Evolutionary conservation across 2,329 filamentous ascomycete species (phyloP), one percentile per base, ranked within the genome.

Genomic region (Beauveria pseudobassiana): DNA sequence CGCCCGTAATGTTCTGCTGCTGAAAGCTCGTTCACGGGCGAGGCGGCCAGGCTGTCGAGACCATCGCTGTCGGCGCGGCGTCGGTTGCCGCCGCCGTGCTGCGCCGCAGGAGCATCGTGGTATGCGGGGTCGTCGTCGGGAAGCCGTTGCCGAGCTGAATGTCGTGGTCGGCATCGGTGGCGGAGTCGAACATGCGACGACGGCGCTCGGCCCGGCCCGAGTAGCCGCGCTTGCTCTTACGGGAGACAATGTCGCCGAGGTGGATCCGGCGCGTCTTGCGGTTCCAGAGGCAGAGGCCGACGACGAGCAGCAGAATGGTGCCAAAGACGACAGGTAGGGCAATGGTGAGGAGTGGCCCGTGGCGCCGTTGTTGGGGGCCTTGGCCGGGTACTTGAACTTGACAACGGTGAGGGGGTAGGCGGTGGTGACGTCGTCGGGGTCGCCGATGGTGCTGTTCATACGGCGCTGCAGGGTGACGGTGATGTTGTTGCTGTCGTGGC

Each of bases 271-370:
- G 77, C n/a, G 75, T 71, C 67, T 78, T 76, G 60, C 77, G 75
- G 71, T 84, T 82, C 77, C 78, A 84, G 76, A 87, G 59, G 74
- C 80, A 77, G 72, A 85, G 69, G 72, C 87, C 76, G 73, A 86
- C 49, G 66, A 84, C 63, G 64, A 81, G 73, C 54, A 84, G 63
- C 48, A 74, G 53, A 59, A 82, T 71, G 67, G 78, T 74, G 55
- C 77, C 78, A n/a, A 82, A 70, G 22, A 81, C 73, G 59, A 75
- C 71, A 20, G 83, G 82, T 6, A 86, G 74, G 16, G 78, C 82
- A 65, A 86, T 82, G 68, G 77, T 76, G 50, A 86, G 73, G 77
- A 79, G 10, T 74, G 65, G 54, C 77, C 72, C 30, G 69, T 68
- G 18, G 77, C 74, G n/a, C 68, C 63, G 18, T 65, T 68, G 63